Conservation (phyloP, 2,329 filamentous ascomycete species). For the Helicocarpus griseus region DNA sequence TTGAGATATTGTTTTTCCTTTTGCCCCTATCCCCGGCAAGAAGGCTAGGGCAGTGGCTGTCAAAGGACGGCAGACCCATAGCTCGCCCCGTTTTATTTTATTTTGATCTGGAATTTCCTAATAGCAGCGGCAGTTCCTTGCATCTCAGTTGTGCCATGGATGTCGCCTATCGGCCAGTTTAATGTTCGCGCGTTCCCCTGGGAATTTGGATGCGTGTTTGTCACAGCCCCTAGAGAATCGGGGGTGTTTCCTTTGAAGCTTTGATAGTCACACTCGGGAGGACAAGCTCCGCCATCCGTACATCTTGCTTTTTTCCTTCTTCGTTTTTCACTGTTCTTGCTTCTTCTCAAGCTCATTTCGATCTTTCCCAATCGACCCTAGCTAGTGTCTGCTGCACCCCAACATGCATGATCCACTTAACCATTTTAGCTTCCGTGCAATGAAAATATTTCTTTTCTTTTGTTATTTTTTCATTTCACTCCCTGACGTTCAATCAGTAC, state of each 20-base stretch:
- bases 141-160: not conserved
- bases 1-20: not conserved
- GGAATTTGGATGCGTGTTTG: not conserved
- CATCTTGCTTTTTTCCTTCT: not conserved
- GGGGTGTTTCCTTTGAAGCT: not conserved
- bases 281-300: not conserved
- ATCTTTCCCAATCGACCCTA: not conserved
- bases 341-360: not conserved
- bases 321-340: not conserved
- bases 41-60: not conserved
- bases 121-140: conserved; percentile 1
- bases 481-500: not conserved
- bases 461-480: not conserved
- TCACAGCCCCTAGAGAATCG: not conserved
- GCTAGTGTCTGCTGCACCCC: not conserved
- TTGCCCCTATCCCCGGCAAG: not conserved
- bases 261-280: not conserved
- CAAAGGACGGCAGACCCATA: not conserved
- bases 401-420: not conserved
- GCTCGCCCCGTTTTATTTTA: not conserved
- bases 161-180: not conserved
- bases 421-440: not conserved
- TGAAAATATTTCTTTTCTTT: not conserved
- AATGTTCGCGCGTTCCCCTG: not conserved
- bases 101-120: not conserved